phyloP scores from a whole-genome alignment of 768 basidiomycete genomes.

The Podaxis sp. region DNA sequence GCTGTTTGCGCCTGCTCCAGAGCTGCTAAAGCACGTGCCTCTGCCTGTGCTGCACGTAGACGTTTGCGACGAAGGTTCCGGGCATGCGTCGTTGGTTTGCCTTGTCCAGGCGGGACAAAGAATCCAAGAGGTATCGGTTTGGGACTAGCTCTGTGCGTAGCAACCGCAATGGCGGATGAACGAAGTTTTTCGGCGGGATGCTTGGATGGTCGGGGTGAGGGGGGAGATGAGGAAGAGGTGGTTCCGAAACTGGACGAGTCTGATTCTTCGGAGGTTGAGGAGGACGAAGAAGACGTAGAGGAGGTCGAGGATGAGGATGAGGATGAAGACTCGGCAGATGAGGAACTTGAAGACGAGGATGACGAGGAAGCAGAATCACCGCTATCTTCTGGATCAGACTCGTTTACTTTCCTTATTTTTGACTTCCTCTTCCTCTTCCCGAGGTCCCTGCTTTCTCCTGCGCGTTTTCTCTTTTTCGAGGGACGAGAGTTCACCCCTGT shows the following conservation, averaged over 20 bases:
- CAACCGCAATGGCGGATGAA: neutral
- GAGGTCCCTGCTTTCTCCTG: neutral
- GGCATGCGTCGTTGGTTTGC: conserved; percentile 51
- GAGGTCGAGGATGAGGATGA: conserved; percentile 22
- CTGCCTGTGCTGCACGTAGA: conserved; percentile 28
- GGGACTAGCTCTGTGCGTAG: neutral
- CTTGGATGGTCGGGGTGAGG: conserved; percentile 3
- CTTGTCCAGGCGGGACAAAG: conserved; percentile 52
- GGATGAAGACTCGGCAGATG: conserved; percentile 21
- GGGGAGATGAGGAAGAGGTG: conserved; percentile 16
- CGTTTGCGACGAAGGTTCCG: conserved; percentile 55
- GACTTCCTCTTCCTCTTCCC: conserved; percentile 7
- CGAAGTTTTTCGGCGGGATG: conserved; percentile 1
- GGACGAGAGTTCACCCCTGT: neutral
- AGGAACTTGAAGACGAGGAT: conserved; percentile 15
- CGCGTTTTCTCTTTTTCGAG: conserved; percentile 9
- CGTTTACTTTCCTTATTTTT: neutral
- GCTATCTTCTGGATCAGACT: conserved; percentile 13
- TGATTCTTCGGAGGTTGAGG: conserved; percentile 11
- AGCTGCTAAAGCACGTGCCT: conserved; percentile 18
- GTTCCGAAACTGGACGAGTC: conserved; percentile 20
- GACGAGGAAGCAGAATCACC: conserved; percentile 20
- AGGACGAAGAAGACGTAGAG: conserved; percentile 17
- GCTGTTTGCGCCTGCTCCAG: conserved; percentile 1
- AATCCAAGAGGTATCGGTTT: conserved; percentile 6